Conservation (phyloP, 164 flowering plant genomes). For the Cinnamomum micranthum region DNA sequence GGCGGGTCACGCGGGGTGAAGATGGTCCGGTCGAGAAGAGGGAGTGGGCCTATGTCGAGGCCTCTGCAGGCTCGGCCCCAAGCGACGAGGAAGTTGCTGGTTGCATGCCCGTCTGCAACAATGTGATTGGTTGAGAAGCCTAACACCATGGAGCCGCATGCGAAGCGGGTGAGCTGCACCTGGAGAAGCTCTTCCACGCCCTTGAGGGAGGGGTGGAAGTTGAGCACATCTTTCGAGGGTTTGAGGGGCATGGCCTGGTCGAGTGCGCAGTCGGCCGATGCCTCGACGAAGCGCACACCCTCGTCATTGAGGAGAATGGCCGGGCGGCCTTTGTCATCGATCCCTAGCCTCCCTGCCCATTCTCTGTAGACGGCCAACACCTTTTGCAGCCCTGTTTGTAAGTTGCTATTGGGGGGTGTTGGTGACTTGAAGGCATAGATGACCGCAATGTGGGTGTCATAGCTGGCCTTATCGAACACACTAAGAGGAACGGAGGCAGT, state of each 20-base stretch:
- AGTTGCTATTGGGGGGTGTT: background rate
- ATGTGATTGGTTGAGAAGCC: conserved; percentile 29
- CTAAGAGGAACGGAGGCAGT: conserved; percentile 15
- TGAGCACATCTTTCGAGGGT: conserved; percentile 9
- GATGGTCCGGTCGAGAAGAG: conserved; percentile 24
- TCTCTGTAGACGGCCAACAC: conserved; percentile 12
- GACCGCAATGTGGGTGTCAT: conserved; percentile 19
- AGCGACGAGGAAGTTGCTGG: conserved; percentile 28
- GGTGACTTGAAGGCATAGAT: conserved; percentile 21
- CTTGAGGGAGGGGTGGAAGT: conserved; percentile 21
- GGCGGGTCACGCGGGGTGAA: conserved; percentile 31
- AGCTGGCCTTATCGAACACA: conserved; percentile 28
- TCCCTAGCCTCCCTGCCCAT: conserved; percentile 16
- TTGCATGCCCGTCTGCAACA: conserved; percentile 30
- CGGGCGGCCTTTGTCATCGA: background rate
- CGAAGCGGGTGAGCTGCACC: conserved; percentile 35
- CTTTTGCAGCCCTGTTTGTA: conserved; percentile 14
- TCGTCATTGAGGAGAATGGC: conserved; percentile 2
- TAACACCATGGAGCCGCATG: conserved; percentile 27
- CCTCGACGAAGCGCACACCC: conserved; percentile 16
- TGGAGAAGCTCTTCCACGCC: conserved; percentile 27
- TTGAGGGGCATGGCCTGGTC: conserved; percentile 1
- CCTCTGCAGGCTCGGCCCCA: conserved; percentile 32
- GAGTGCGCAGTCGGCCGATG: conserved; percentile 8
- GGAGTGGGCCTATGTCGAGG: conserved; percentile 18